Conservation (phyloP, 2,329 filamentous ascomycete species). For the Sclerotinia spermophila region DNA sequence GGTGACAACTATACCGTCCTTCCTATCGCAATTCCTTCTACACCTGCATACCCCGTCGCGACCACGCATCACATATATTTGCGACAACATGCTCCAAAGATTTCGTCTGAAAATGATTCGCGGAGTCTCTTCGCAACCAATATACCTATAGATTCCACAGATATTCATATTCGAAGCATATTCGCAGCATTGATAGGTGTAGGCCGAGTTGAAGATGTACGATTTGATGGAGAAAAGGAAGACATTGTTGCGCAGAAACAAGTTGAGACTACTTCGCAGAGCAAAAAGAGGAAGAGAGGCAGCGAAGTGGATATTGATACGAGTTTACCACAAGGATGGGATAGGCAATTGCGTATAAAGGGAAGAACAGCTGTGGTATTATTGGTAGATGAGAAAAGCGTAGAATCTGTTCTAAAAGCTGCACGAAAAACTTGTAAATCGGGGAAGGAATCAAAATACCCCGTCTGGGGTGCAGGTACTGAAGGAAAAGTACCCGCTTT, state of each 20-base stretch:
- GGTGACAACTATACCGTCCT: constrained; percentile 34
- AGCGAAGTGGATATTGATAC: constrained; percentile 55
- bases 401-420: constrained; percentile 74
- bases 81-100: constrained; percentile 75
- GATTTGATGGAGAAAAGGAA: constrained; percentile 64
- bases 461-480: constrained; percentile 66
- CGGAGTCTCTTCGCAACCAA: constrained; percentile 91
- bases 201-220: constrained; percentile 72
- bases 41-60: constrained; percentile 57
- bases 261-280: constrained; percentile 36
- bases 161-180: constrained; percentile 69
- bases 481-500: constrained; percentile 49
- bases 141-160: constrained; percentile 78
- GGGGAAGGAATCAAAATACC: constrained; percentile 52
- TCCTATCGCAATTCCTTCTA: constrained; percentile 34
- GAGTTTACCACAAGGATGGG: constrained; percentile 72
- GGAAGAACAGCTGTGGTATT: constrained; percentile 77
- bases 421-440: constrained; percentile 57
- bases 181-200: constrained; percentile 73
- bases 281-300: constrained; percentile 50
- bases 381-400: constrained; percentile 78
- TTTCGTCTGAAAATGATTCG: constrained; percentile 67
- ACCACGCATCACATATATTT: constrained; percentile 83
- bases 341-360: constrained; percentile 64
- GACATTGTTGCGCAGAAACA: constrained; percentile 19